phyloP scores from a whole-genome alignment of 495 filamentous ascomycete species.

The Astrothelium subdiscretum region DNA sequence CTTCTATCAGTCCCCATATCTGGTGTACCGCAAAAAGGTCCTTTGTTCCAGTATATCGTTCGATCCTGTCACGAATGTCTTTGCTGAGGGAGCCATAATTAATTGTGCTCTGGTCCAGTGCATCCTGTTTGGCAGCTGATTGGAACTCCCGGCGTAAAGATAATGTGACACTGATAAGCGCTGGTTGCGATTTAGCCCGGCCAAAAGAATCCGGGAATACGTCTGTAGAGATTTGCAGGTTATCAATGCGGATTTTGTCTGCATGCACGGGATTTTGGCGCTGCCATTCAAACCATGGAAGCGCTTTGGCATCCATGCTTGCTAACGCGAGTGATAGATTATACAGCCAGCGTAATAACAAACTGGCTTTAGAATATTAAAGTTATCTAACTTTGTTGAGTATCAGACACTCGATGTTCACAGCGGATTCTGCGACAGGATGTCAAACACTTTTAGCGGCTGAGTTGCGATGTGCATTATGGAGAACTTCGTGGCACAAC shows the following conservation, averaged over 20 bases:
- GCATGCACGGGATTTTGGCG: neutral
- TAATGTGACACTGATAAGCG: slow-evolving; percentile 39
- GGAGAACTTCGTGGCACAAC: too few species aligned
- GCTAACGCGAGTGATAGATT: slow-evolving; percentile 15
- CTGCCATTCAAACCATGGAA: neutral
- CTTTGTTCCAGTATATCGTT: neutral
- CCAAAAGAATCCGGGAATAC: slow-evolving; percentile 47
- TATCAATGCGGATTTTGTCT: slow-evolving; percentile 32
- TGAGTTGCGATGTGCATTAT: too few species aligned
- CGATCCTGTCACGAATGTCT: slow-evolving; percentile 21
- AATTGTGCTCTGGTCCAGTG: slow-evolving; percentile 42
- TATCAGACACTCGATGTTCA: too few species aligned
- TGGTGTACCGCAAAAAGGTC: neutral
- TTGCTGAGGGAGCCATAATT: slow-evolving; percentile 52
- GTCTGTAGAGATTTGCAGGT: slow-evolving; percentile 35
- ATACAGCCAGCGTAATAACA: too few species aligned
- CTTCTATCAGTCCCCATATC: neutral
- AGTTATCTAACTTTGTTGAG: too few species aligned
- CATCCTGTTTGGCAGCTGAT: slow-evolving; percentile 35
- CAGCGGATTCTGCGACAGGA: too few species aligned
- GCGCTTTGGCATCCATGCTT: neutral
- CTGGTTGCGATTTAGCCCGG: slow-evolving; percentile 40
- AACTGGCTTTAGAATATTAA: too few species aligned
- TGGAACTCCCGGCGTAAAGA: slow-evolving; percentile 36
- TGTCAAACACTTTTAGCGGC: too few species aligned